phyloP scores from a whole-genome alignment of 192 early-diverging fungal genomes.

The Umbelopsis vinacea region DNA sequence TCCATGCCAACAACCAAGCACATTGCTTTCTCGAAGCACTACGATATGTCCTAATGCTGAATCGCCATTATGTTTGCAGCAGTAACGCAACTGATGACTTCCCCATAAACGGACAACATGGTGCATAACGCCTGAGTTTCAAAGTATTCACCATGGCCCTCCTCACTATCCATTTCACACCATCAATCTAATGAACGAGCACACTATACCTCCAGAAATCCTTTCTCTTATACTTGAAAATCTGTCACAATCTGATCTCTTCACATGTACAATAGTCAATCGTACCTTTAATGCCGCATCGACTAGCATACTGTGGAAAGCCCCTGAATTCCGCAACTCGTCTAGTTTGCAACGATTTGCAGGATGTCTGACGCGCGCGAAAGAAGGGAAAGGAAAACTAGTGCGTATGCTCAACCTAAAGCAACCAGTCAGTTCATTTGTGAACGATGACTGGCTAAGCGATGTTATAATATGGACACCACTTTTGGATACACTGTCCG shows the following conservation, averaged over 20 bases:
- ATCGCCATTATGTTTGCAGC: no score
- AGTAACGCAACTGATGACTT: no score
- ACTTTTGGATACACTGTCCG: conserved; percentile 3
- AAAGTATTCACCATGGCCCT: background rate
- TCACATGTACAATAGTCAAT: conserved; percentile 2
- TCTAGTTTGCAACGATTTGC: background rate
- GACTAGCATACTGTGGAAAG: background rate
- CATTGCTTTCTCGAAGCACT: no score
- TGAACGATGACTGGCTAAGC: conserved; percentile 14
- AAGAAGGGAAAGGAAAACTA: background rate
- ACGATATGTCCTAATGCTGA: no score
- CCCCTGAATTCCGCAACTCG: background rate
- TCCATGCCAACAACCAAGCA: no score
- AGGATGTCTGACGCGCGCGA: background rate
- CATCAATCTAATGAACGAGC: conserved; percentile 1
- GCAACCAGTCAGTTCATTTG: background rate
- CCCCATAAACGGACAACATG: background rate
- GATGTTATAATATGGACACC: conserved; percentile 17
- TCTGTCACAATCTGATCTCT: background rate
- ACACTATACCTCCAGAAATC: background rate
- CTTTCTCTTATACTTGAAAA: conserved; percentile 12
- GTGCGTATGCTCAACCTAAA: background rate
- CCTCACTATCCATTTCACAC: background rate
- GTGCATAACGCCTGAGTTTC: conserved; percentile 1
- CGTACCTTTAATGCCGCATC: conserved; percentile 7